Evolutionary conservation across 805 yeast genomes (phyloP), one percentile per base, ranked within the genome.

Genomic region (Jamesozyma lodderae): DNA sequence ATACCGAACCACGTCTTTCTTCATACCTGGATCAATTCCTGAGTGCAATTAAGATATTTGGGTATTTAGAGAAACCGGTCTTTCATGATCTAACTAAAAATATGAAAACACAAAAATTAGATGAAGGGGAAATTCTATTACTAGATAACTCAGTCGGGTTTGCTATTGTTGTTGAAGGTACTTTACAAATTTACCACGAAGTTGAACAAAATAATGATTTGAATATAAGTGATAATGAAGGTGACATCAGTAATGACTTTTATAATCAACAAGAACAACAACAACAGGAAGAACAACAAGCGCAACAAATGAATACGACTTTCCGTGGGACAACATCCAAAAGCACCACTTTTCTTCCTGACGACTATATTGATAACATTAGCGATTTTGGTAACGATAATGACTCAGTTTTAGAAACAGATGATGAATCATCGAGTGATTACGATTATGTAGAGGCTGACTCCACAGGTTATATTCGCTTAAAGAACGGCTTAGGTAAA

Each of bases 71-170:
- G 47, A 72, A 80, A 43, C 81, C 84, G 2, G 96, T 90, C 1
- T 88, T 90, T 59, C 94, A 88, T 54, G 97, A 88, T 52, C 70
- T 90, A 49, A 88, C 97, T 3, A 80, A 83, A 53, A 81, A 81
- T 43, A 86, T 90, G 85, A 84, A 84, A 38, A 90, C 97, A 1
- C 86, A 85, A 53, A 81, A 83, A 43, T 57, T 90, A 27, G 78
- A 78, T 20, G 71, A 74, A 4, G 90, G 85, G 26, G 97, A 90
- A 55, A 70, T 81, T 8, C 62, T 92, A 24, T 69, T 77, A 35
- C 60, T 90, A 28, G 85, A 82, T 43, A 84, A 81, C 36, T 72
- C 77, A 5, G 65, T 81, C 6, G 97, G 97, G 1, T 88, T 92
- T 51, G 78, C 92, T 26, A 82, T 92, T 31, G 95, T 90, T 17